These are phyloP conservation scores for Elsinoe arachidis DNA, from an alignment of 2,329 filamentous ascomycete genomes.

Conservation along the genomic window DNA sequence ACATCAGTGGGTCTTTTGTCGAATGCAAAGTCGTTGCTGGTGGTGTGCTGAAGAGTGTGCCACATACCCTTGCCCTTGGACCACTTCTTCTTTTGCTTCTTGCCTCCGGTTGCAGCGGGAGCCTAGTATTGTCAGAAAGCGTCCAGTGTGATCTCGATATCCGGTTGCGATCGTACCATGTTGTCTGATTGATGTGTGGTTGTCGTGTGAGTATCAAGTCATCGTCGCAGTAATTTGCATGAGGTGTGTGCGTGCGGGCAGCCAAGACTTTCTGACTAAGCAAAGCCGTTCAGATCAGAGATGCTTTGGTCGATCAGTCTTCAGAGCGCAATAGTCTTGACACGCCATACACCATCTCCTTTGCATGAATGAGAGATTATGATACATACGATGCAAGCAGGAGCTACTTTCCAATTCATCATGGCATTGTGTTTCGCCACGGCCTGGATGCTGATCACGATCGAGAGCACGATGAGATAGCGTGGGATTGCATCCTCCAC, in stretches of 20 bases:
- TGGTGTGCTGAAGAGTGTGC: not conserved
- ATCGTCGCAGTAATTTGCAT: constrained; percentile 8
- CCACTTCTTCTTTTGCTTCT: constrained; percentile 82
- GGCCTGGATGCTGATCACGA: not conserved
- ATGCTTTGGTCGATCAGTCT: not conserved
- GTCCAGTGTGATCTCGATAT: not conserved
- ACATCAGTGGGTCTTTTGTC: not conserved
- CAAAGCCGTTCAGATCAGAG: not conserved
- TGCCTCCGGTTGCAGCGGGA: constrained; percentile 56
- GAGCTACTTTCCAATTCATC: not conserved
- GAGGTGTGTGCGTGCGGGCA: constrained; percentile 11
- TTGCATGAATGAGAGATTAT: too few relatives aligned
- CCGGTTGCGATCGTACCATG: constrained; percentile 29
- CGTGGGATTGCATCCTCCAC: not conserved
- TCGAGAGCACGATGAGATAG: not conserved
- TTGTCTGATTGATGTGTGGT: constrained; percentile 32
- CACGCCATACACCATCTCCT: too few relatives aligned
- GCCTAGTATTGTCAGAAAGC: constrained; percentile 26
- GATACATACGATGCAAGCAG: not conserved
- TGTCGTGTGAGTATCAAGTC: constrained; percentile 6
- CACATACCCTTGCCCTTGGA: constrained; percentile 44
- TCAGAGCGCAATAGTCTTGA: too few relatives aligned
- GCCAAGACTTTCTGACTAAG: constrained; percentile 12
- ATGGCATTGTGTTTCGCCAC: not conserved
- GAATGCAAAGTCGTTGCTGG: not conserved